Evolutionary conservation across 306 rosid genomes (phyloP).

Genomic region (Ziziphus jujuba): DNA sequence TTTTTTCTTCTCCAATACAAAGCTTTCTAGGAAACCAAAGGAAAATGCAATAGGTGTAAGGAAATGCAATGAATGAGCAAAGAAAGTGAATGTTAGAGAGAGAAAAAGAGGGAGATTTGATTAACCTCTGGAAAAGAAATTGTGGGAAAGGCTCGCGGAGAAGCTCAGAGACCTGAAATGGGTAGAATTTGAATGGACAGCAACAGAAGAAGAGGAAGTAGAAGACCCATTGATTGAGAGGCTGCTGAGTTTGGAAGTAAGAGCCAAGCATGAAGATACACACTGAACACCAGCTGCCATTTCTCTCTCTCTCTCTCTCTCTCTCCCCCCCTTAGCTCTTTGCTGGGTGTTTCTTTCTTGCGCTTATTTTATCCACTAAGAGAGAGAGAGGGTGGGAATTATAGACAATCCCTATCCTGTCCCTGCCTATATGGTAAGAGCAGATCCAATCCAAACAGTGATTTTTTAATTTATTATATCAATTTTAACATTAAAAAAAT

Average conservation of each 20-base stretch:
- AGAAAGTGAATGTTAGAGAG: no score
- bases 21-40: constrained; percentile 11
- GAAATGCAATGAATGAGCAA: background rate
- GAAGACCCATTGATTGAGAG: constrained; percentile 48
- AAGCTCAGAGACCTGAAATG: constrained; percentile 54
- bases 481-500: no score
- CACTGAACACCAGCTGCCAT: constrained; percentile 53
- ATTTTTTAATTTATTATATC: no score
- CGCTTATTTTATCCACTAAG: constrained; percentile 10
- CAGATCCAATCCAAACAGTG: no score
- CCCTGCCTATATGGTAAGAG: background rate
- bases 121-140: constrained; percentile 55
- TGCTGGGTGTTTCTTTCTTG: background rate
- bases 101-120: background rate
- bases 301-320: constrained; percentile 17
- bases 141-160: constrained; percentile 51
- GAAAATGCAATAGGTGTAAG: background rate
- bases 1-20: background rate
- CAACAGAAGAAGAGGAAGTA: constrained; percentile 26
- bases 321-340: background rate
- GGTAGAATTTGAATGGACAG: constrained; percentile 28
- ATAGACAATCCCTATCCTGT: background rate
- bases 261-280: constrained; percentile 54
- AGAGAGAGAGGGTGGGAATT: background rate
- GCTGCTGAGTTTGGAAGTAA: constrained; percentile 59